Evolutionary conservation across 2,329 filamentous ascomycete genomes (phyloP).

Genomic region (Colletotrichum lindemuthianum): DNA sequence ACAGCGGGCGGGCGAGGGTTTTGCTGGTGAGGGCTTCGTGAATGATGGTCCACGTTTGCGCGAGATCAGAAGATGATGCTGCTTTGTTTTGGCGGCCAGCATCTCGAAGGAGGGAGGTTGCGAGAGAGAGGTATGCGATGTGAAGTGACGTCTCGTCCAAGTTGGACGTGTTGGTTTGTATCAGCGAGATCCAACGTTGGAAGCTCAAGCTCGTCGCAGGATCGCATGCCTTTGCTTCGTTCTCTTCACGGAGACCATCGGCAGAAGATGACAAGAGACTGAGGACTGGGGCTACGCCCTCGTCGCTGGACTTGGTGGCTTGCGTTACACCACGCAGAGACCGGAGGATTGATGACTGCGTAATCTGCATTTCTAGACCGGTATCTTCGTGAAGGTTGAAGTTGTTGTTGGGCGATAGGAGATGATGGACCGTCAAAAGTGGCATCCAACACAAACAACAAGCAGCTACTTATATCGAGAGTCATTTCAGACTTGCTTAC

Average conservation of each 20-base stretch:
- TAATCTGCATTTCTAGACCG: neutral
- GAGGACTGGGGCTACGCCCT: neutral
- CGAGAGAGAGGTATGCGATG: neutral
- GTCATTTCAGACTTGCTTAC: accelerated
- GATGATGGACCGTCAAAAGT: too few relatives aligned
- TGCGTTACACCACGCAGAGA: neutral
- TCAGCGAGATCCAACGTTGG: neutral
- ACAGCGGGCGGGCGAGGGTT: neutral
- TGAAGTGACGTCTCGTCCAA: neutral
- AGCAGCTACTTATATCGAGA: too few relatives aligned
- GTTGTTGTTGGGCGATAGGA: too few relatives aligned
- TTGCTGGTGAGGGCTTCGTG: neutral
- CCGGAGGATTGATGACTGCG: neutral
- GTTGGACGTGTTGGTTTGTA: neutral
- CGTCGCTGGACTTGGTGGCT: slow-evolving; percentile 1
- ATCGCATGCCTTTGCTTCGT: neutral
- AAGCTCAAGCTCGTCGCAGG: neutral
- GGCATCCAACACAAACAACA: too few relatives aligned
- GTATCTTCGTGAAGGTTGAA: too few relatives aligned
- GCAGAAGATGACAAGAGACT: neutral
- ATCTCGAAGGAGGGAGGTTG: slow-evolving; percentile 14
- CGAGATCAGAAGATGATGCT: neutral
- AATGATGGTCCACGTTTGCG: slow-evolving; percentile 5
- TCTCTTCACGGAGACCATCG: neutral
- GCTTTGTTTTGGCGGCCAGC: neutral